Percentiles rank a stretch among this genome's conserved stretches.
phyloP scores from a whole-genome alignment of 331 rosid species.

The Cydonia oblonga region DNA sequence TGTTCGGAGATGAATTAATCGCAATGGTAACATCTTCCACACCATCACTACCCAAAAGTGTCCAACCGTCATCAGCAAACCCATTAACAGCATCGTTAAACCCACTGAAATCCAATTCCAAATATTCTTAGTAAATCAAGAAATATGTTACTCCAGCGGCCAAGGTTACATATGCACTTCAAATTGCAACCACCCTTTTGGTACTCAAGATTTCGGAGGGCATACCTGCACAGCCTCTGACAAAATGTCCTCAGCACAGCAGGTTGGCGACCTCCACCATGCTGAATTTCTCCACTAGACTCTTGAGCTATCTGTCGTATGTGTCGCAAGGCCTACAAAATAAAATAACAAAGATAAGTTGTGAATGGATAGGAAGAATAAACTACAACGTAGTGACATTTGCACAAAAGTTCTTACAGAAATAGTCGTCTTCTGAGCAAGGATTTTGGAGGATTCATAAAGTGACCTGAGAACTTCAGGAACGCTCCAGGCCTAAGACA shows the following conservation, averaged over 20 bases:
- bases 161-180: not conserved
- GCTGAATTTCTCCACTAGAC: constrained; percentile 75
- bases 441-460: constrained; percentile 82
- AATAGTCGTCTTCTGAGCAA: constrained; percentile 81
- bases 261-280: constrained; percentile 91
- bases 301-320: constrained; percentile 87
- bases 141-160: not conserved
- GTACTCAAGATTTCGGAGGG: not conserved
- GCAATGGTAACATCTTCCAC: constrained; percentile 82
- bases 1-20: constrained; percentile 63
- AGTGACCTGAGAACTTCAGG: constrained; percentile 96
- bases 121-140: not conserved
- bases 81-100: constrained; percentile 96
- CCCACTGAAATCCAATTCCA: constrained; percentile 37
- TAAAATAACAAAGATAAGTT: not conserved
- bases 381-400: not conserved
- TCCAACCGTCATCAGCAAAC: constrained; percentile 85
- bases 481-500: constrained; percentile 75
- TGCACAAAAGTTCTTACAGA: constrained; percentile 42
- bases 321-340: constrained; percentile 63
- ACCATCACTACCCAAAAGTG: constrained; percentile 70
- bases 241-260: constrained; percentile 91
- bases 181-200: not conserved
- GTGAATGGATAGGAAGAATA: not conserved
- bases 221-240: constrained; percentile 77